phyloP scores from a whole-genome alignment of 129 eudicot genomes.

The Flaveria linearis region DNA sequence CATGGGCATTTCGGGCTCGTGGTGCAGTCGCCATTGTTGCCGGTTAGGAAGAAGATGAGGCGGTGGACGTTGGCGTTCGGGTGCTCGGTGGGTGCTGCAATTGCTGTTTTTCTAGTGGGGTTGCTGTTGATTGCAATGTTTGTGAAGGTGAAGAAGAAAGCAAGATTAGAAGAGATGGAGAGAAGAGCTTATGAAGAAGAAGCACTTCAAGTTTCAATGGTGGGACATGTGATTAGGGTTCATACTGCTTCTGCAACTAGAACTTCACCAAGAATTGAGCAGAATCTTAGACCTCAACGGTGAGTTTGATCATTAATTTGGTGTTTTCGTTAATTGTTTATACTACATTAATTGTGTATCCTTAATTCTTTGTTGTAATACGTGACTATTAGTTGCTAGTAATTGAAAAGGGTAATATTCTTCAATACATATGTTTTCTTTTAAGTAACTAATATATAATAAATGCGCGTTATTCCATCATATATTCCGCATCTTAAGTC shows the following conservation, averaged over 20 bases:
- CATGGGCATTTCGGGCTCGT: conserved; percentile 88
- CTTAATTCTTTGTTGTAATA: conserved; percentile 11
- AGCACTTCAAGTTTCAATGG: conserved; percentile 94
- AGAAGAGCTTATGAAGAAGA: conserved; percentile 97
- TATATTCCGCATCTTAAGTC: too few species aligned
- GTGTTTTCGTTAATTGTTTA: conserved; percentile 10
- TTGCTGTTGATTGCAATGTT: conserved; percentile 75
- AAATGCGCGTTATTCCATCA: too few species aligned
- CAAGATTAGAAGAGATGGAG: conserved; percentile 79
- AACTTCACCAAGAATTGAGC: conserved; percentile 80
- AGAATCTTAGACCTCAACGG: conserved; percentile 52
- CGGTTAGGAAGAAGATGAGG: conserved; percentile 47
- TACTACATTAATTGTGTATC: conserved; percentile 29
- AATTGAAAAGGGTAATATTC: neutral
- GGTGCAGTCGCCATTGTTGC: conserved; percentile 63
- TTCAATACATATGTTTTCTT: neutral
- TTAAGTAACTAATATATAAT: neutral
- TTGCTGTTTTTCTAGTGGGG: conserved; percentile 64
- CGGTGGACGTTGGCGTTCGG: conserved; percentile 79
- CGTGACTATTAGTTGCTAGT: neutral
- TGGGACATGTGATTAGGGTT: conserved; percentile 82
- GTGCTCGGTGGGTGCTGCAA: conserved; percentile 67
- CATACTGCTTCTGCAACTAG: conserved; percentile 68
- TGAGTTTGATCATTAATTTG: conserved; percentile 9
- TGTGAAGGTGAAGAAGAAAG: conserved; percentile 81